These are phyloP conservation scores for Geranium incanum DNA, from an alignment of 441 rosid species.

Conservation along the genomic window DNA sequence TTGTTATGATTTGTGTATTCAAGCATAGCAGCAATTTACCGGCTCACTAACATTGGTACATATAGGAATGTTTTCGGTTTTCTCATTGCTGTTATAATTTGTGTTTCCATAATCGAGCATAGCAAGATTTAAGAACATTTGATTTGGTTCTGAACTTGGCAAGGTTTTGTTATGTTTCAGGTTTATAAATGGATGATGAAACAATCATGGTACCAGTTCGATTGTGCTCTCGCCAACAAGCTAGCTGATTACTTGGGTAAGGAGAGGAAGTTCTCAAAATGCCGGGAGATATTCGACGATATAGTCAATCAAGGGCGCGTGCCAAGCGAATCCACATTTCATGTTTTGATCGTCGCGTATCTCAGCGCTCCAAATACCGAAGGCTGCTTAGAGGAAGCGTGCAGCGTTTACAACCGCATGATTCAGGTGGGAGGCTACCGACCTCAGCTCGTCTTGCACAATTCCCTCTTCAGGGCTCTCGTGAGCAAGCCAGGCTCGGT, in stretches of 20 bases:
- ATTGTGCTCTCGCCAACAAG: constrained; percentile 76
- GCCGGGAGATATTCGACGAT: constrained; percentile 71
- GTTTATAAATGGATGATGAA: constrained; percentile 90
- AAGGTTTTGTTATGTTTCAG: constrained; percentile 31
- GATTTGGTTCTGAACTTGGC: no score
- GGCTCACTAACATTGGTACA: no score
- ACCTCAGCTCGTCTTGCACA: constrained; percentile 63
- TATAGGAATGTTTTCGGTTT: no score
- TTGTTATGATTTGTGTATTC: not conserved
- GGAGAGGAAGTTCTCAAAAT: constrained; percentile 62
- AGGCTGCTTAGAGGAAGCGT: constrained; percentile 73
- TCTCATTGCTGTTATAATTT: no score
- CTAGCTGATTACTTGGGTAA: constrained; percentile 81
- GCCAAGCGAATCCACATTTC: constrained; percentile 83
- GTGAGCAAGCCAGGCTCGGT: constrained; percentile 45
- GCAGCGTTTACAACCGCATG: constrained; percentile 72
- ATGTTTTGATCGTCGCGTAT: constrained; percentile 67
- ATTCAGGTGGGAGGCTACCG: constrained; percentile 77
- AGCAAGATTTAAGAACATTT: no score
- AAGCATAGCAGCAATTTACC: no score
- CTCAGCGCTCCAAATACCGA: constrained; percentile 46
- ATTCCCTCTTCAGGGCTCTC: constrained; percentile 68
- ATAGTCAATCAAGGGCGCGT: constrained; percentile 75
- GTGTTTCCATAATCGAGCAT: no score
- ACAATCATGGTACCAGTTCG: constrained; percentile 72